phyloP scores from a whole-genome alignment of 2,329 filamentous ascomycete species.

The Simplicillium aogashimaense region DNA sequence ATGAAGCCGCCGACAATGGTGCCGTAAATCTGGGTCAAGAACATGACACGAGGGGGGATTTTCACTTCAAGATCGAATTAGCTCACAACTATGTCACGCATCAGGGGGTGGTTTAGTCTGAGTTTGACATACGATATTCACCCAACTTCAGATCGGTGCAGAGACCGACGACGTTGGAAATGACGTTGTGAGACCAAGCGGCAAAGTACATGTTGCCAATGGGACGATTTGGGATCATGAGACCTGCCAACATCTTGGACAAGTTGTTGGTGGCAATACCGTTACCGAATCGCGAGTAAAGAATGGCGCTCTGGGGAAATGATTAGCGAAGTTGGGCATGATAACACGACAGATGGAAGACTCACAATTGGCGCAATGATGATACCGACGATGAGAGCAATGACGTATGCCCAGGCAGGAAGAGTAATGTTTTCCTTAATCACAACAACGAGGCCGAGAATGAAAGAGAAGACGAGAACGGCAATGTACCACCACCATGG shows the following conservation, averaged over 20 bases:
- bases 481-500: constrained; percentile 36
- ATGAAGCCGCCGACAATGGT: constrained; percentile 42
- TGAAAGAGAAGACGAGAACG: constrained; percentile 31
- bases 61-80: constrained; percentile 30
- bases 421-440: constrained; percentile 35
- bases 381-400: constrained; percentile 29
- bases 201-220: constrained; percentile 50
- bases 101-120: no score
- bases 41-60: constrained; percentile 44
- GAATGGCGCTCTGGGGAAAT: constrained; percentile 31
- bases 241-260: constrained; percentile 45
- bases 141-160: constrained; percentile 47
- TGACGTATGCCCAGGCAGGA: constrained; percentile 35
- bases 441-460: constrained; percentile 35
- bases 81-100: not conserved
- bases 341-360: not conserved
- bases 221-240: constrained; percentile 38
- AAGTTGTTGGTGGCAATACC: constrained; percentile 50
- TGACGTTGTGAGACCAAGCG: constrained; percentile 48
- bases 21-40: constrained; percentile 44
- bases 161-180: constrained; percentile 37
- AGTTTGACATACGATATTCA: constrained; percentile 36
- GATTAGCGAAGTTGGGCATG: constrained; percentile 3
- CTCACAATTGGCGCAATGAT: constrained; percentile 40
- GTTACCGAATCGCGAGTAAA: constrained; percentile 43